A percentile compares a stretch with the other conserved stretches of the same genome.
phyloP scores from a whole-genome alignment of 2,329 filamentous ascomycete genomes.

The Clathrospora elynae region DNA sequence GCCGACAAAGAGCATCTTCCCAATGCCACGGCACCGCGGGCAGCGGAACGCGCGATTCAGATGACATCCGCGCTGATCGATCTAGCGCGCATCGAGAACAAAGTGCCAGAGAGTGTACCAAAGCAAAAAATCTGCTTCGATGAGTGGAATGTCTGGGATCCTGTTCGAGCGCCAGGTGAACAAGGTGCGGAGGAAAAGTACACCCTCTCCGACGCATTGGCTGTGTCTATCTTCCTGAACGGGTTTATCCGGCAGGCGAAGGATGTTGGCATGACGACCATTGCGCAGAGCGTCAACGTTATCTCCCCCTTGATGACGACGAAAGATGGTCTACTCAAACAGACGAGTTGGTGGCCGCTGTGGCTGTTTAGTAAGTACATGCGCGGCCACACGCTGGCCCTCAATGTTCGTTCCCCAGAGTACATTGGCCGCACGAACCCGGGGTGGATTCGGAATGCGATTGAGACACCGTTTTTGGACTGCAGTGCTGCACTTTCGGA shows the following conservation, averaged over 20 bases:
- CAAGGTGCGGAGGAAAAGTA: constrained; percentile 72
- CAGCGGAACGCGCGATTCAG: constrained; percentile 75
- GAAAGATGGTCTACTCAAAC: constrained; percentile 66
- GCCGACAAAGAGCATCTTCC: constrained; percentile 55
- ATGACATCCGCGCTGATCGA: constrained; percentile 72
- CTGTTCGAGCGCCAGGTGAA: constrained; percentile 70
- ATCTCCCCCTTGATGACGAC: constrained; percentile 78
- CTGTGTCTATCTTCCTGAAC: constrained; percentile 76
- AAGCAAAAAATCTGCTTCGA: constrained; percentile 78
- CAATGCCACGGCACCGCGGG: constrained; percentile 62
- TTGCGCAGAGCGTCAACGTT: constrained; percentile 78
- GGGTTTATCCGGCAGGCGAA: constrained; percentile 74
- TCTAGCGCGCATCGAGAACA: constrained; percentile 72
- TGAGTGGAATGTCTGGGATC: constrained; percentile 86
- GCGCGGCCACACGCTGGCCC: constrained; percentile 71
- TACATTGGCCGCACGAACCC: constrained; percentile 72
- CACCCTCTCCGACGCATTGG: constrained; percentile 75
- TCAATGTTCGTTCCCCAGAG: constrained; percentile 66
- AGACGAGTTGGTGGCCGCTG: constrained; percentile 77
- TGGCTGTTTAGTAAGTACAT: constrained; percentile 73
- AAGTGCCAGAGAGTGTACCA: constrained; percentile 63
- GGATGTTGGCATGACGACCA: constrained; percentile 76
- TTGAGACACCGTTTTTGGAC: constrained; percentile 73
- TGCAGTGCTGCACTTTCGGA: constrained; percentile 66
- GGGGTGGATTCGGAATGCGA: constrained; percentile 66